Base-by-base conservation (phyloP, 2,329 filamentous ascomycete species). In the Rasamsonia emersonii region DNA sequence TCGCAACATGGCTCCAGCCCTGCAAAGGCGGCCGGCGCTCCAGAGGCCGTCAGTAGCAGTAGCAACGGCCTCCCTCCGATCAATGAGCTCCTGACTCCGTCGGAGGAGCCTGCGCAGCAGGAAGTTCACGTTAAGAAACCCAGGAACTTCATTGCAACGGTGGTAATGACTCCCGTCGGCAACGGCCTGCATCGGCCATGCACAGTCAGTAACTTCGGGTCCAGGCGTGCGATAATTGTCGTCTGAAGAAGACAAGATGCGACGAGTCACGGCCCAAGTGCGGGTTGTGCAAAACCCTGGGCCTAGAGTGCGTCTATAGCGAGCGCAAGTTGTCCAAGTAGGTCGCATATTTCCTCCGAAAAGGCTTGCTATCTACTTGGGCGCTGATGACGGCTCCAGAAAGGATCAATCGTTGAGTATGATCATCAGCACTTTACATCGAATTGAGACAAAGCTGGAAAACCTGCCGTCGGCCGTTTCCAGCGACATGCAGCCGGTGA, bases 351-450 rank as follows among this genome's bases (percentile, higher is more conserved):
- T 10, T 21, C 28, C 18, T 18, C 6, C 18, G 3, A n/a, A n/a
- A n/a, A n/a, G n/a, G n/a, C n/a, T n/a, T n/a, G n/a, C n/a, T n/a
- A n/a, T n/a, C n/a, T n/a, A n/a, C n/a, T n/a, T n/a, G n/a, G n/a
- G 9, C 17, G 20, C 27, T 27, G 19, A 21, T 9, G 25, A 28
- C 32, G n/a, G 28, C 18, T 32, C 21, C 29, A 68, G 65, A 41
- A 70, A 68, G 32, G 69, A 73, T 36, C 66, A 70, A 33, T 71
- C 69, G 3, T 62, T 73, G 46, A 60, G 64, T 16, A 62, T 71
- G 46, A 69, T 71, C 18, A 71, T 72, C 49, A 71, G 69, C 43
- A 68, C 68, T 8, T 61, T 73, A 15, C 61, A 68, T 48, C 59
- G 69, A 9, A 56, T 73, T 11, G 69, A 73, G 45, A 57, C 61